These are phyloP conservation scores for Jaenimonas drosophilae DNA, from an alignment of 208 protist genomes.

Conservation along the genomic window DNA sequence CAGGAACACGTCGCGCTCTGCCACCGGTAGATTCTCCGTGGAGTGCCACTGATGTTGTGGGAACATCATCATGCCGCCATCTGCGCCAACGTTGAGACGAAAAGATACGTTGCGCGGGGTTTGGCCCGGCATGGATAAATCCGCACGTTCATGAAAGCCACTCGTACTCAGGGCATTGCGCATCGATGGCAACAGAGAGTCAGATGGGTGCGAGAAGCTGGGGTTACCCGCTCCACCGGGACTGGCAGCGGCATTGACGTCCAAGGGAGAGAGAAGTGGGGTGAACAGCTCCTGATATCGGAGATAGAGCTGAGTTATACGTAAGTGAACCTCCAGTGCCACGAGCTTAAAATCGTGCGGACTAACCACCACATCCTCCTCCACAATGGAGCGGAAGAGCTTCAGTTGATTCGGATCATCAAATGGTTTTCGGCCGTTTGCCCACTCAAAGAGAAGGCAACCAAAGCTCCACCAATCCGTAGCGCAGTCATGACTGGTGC, in stretches of 20 bases:
- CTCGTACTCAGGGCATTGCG: neutral
- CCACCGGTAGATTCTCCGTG: slow-evolving; percentile 15
- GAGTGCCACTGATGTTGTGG: too few species aligned
- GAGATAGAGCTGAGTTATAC: slow-evolving; percentile 52
- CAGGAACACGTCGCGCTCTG: slow-evolving; percentile 24
- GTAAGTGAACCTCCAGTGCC: slow-evolving; percentile 53
- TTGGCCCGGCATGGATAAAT: too few species aligned
- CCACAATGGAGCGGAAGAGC: slow-evolving; percentile 63
- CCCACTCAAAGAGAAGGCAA: slow-evolving; percentile 93
- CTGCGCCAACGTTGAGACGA: too few species aligned
- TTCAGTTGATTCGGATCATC: slow-evolving; percentile 50
- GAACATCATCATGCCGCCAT: too few species aligned
- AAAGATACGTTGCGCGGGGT: slow-evolving; percentile 16
- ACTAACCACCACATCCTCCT: slow-evolving; percentile 47
- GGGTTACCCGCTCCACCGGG: neutral
- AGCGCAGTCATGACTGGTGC: slow-evolving; percentile 71
- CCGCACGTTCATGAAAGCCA: neutral
- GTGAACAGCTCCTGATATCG: slow-evolving; percentile 8
- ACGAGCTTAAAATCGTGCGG: slow-evolving; percentile 61
- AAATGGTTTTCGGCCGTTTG: slow-evolving; percentile 80
- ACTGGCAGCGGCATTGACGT: neutral
- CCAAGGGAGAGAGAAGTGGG: neutral
- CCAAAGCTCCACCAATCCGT: slow-evolving; percentile 96
- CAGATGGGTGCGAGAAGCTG: neutral
- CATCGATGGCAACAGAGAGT: neutral